A percentile compares a stretch with the other conserved stretches of the same genome.
phyloP scores from a whole-genome alignment of 208 protist species.

The Naegleria gruberi region DNA sequence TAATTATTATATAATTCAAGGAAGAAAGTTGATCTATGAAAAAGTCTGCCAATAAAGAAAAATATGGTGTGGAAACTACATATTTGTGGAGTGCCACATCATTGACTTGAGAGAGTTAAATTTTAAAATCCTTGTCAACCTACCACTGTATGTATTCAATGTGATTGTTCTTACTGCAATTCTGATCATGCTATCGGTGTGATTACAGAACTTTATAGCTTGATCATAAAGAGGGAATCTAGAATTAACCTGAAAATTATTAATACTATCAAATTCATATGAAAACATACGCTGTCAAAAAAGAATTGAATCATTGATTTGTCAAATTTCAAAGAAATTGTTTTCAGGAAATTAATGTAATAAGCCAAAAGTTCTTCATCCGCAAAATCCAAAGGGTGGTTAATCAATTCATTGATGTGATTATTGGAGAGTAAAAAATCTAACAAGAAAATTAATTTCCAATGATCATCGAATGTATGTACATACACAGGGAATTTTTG shows the following conservation, averaged over 20 bases:
- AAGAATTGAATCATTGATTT: slow-evolving; percentile 65
- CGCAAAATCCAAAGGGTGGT: slow-evolving; percentile 63
- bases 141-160: slow-evolving; percentile 62
- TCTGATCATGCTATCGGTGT: slow-evolving; percentile 63
- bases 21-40: slow-evolving; percentile 46
- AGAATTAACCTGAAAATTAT: slow-evolving; percentile 32
- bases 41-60: slow-evolving; percentile 64
- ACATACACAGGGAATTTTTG: slow-evolving; percentile 49
- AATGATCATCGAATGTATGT: neutral
- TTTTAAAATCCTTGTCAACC: neutral
- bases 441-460: slow-evolving; percentile 21
- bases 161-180: slow-evolving; percentile 66
- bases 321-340: slow-evolving; percentile 64
- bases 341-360: slow-evolving; percentile 78
- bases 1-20: slow-evolving; percentile 37
- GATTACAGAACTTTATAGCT: slow-evolving; percentile 70
- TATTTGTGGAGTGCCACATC: slow-evolving; percentile 23
- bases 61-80: slow-evolving; percentile 48
- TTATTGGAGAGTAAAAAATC: slow-evolving; percentile 71
- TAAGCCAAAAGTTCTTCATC: slow-evolving; percentile 73
- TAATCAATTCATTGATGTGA: slow-evolving; percentile 73
- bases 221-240: slow-evolving; percentile 72
- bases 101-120: slow-evolving; percentile 49
- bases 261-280: neutral
- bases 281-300: slow-evolving; percentile 49